Evolutionary conservation across 495 filamentous ascomycete species (phyloP).

Genomic region (Bombardia bombarda): DNA sequence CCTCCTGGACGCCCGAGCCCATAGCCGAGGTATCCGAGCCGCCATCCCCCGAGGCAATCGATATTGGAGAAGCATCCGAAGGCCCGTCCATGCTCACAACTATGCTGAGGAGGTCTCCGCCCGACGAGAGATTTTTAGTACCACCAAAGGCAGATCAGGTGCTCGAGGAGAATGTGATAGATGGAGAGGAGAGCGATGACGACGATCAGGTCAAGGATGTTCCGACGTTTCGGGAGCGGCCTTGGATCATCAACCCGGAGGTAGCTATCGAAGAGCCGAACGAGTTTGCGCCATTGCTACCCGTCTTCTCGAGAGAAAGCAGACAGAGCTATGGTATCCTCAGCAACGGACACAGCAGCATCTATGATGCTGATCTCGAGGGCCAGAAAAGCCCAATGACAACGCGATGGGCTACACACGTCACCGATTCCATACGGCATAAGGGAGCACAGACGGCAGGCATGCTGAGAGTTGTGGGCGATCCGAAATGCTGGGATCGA

Average conservation of each 20-base stretch:
- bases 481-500: conserved; percentile 67
- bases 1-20: conserved; percentile 19
- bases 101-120: conserved; percentile 52
- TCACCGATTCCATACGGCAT: conserved; percentile 3
- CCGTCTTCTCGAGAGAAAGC: conserved; percentile 16
- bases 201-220: conserved; percentile 4
- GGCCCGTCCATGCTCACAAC: conserved; percentile 54
- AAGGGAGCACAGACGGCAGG: conserved; percentile 2
- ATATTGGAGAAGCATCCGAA: conserved; percentile 21
- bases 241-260: conserved; percentile 1
- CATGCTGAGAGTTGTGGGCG: conserved; percentile 19
- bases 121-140: conserved; percentile 16
- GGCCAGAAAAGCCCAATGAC: conserved; percentile 25
- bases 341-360: conserved; percentile 3
- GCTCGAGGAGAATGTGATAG: conserved; percentile 12
- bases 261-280: conserved; percentile 15
- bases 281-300: conserved; percentile 31
- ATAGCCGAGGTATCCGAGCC: conserved; percentile 60
- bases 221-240: conserved; percentile 1
- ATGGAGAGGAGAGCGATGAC: conserved; percentile 18
- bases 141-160: conserved; percentile 6
- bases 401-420: conserved; percentile 11
- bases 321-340: conserved; percentile 16
- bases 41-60: conserved; percentile 35
- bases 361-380: conserved; percentile 29